Evolutionary conservation across 805 yeast species (phyloP).

Genomic region (Peterozyma toletana): DNA sequence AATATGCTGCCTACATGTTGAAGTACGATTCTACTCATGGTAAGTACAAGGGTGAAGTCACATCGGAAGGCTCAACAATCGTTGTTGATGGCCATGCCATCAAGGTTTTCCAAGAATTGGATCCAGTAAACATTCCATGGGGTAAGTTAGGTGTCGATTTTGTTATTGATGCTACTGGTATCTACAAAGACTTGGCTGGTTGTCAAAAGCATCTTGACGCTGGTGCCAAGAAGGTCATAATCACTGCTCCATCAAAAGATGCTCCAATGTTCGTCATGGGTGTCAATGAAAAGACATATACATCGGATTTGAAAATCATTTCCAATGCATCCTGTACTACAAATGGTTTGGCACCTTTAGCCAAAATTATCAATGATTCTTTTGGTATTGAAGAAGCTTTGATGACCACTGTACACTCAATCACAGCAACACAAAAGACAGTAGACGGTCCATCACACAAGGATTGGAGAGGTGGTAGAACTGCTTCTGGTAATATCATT

Average conservation of each 20-base stretch:
- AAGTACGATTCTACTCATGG: constrained; percentile 95
- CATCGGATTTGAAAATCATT: constrained; percentile 65
- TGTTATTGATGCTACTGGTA: constrained; percentile 93
- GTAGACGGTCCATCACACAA: constrained; percentile 96
- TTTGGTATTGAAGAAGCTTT: constrained; percentile 88
- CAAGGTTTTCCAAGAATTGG: constrained; percentile 69
- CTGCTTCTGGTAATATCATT: constrained; percentile 91
- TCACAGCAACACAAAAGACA: constrained; percentile 94
- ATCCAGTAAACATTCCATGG: constrained; percentile 88
- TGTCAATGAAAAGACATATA: constrained; percentile 79
- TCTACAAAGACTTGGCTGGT: constrained; percentile 76
- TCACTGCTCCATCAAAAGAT: constrained; percentile 90
- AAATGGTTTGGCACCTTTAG: constrained; percentile 92
- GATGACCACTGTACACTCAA: constrained; percentile 95
- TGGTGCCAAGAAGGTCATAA: constrained; percentile 92
- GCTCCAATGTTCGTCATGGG: constrained; percentile 96
- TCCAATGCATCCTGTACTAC: constrained; percentile 96
- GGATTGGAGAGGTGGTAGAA: constrained; percentile 99
- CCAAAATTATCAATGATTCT: constrained; percentile 79
- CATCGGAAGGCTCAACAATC: constrained; percentile 46
- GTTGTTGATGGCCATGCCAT: constrained; percentile 65
- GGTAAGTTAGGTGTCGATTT: constrained; percentile 73
- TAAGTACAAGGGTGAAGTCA: constrained; percentile 68
- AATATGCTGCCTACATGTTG: constrained; percentile 92
- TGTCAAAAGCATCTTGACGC: constrained; percentile 80